Conservation (phyloP, 768 basidiomycete species). For the Podaxis pistillaris region DNA sequence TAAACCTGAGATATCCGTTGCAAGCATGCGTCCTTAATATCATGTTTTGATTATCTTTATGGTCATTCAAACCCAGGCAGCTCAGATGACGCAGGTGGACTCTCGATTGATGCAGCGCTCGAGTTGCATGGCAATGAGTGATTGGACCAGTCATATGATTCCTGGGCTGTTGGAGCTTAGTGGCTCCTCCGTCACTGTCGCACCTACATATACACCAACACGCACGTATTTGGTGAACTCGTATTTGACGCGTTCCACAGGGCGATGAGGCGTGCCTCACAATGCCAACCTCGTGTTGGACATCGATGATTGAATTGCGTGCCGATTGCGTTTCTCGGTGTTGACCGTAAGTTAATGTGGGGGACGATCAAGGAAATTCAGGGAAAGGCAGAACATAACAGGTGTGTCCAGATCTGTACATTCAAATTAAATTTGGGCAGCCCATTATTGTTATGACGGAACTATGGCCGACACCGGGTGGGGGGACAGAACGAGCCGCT, state of each 20-base stretch:
- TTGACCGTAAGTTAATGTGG: constrained; percentile 1
- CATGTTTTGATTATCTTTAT: constrained; percentile 1
- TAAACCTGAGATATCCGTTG: constrained; percentile 20
- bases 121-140: neutral
- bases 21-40: neutral
- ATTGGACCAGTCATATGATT: constrained; percentile 17
- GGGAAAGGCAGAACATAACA: constrained; percentile 5
- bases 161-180: neutral
- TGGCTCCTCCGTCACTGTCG: constrained; percentile 25
- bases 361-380: neutral
- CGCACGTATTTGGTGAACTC: neutral
- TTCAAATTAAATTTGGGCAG: neutral
- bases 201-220: constrained; percentile 23
- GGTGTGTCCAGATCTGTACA: neutral
- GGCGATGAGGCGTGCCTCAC: neutral
- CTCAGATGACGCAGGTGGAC: constrained; percentile 9
- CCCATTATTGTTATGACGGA: neutral
- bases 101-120: constrained; percentile 9
- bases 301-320: constrained; percentile 10
- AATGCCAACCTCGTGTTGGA: neutral
- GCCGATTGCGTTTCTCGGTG: constrained; percentile 10
- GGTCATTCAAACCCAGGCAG: neutral
- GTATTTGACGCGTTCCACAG: neutral
- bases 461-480: neutral
- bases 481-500: neutral